Conservation (phyloP, 495 filamentous ascomycete genomes). For the Astrocystis sublimbata region DNA sequence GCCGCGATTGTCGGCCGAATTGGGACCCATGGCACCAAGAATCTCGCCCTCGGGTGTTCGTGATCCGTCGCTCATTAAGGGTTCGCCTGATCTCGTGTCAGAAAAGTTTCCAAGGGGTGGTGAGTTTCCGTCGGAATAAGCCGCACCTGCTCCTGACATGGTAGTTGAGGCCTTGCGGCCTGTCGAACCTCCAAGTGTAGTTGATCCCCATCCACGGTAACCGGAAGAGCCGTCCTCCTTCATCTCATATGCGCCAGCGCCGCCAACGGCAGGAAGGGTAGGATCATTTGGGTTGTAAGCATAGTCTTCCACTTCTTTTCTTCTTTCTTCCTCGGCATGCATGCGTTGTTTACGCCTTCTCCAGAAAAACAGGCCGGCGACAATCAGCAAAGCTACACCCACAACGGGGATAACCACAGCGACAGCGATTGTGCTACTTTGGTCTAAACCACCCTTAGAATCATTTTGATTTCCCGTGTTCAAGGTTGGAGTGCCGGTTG, state of each 20-base stretch:
- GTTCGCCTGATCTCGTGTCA: slow-evolving; percentile 72
- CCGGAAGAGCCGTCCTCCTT: slow-evolving; percentile 67
- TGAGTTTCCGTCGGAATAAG: slow-evolving; percentile 76
- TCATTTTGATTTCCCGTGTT: slow-evolving; percentile 21
- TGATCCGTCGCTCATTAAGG: slow-evolving; percentile 60
- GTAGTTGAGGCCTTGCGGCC: slow-evolving; percentile 84
- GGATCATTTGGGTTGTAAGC: slow-evolving; percentile 95
- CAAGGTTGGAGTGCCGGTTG: neutral
- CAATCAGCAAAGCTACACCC: slow-evolving; percentile 78
- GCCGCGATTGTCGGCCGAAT: slow-evolving; percentile 61
- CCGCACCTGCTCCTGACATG: slow-evolving; percentile 67
- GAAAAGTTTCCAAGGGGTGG: slow-evolving; percentile 70
- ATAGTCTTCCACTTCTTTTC: slow-evolving; percentile 96
- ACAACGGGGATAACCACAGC: slow-evolving; percentile 93
- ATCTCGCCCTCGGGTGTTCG: slow-evolving; percentile 69
- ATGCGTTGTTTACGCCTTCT: slow-evolving; percentile 80
- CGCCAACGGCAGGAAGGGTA: slow-evolving; percentile 68
- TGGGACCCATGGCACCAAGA: slow-evolving; percentile 69
- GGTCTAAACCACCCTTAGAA: slow-evolving; percentile 48
- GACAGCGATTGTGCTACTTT: slow-evolving; percentile 76
- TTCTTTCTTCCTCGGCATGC: slow-evolving; percentile 79
- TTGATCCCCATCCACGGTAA: slow-evolving; percentile 96
- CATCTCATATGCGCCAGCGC: slow-evolving; percentile 65
- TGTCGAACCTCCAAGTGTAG: slow-evolving; percentile 64
- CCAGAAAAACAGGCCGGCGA: slow-evolving; percentile 80